phyloP scores from a whole-genome alignment of 345 rosid genomes.

The Eucalyptus shirleyi region DNA sequence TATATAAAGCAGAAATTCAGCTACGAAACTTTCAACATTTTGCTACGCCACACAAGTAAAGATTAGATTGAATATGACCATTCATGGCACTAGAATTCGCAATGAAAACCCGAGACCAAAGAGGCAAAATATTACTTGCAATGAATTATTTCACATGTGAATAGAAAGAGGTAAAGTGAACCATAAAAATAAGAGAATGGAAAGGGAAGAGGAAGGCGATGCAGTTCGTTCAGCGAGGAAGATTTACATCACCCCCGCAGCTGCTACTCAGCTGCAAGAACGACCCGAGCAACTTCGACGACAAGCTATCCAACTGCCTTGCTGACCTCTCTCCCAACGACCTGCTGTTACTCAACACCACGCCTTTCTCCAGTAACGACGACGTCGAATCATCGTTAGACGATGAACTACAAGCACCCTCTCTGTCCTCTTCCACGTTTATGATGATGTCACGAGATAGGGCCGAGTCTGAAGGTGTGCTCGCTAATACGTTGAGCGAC shows the following conservation, averaged over 20 bases:
- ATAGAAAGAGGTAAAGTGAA: background rate
- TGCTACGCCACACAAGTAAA: background rate
- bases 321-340: background rate
- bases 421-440: background rate
- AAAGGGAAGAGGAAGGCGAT: background rate
- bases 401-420: background rate
- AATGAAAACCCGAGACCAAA: background rate
- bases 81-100: background rate
- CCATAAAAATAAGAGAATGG: background rate
- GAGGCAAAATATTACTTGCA: background rate
- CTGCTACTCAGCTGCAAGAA: conserved; percentile 8
- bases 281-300: conserved; percentile 15
- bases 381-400: background rate
- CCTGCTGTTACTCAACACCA: background rate
- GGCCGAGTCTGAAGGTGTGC: background rate
- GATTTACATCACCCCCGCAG: background rate
- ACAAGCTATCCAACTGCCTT: conserved; percentile 14
- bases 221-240: background rate
- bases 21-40: background rate
- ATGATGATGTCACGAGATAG: background rate
- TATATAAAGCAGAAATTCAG: background rate
- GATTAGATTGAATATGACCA: background rate
- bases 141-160: background rate
- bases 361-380: background rate
- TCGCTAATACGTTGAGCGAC: background rate